Evolutionary conservation across 2,329 filamentous ascomycete species (phyloP).

Genomic region (Fusarium napiforme): DNA sequence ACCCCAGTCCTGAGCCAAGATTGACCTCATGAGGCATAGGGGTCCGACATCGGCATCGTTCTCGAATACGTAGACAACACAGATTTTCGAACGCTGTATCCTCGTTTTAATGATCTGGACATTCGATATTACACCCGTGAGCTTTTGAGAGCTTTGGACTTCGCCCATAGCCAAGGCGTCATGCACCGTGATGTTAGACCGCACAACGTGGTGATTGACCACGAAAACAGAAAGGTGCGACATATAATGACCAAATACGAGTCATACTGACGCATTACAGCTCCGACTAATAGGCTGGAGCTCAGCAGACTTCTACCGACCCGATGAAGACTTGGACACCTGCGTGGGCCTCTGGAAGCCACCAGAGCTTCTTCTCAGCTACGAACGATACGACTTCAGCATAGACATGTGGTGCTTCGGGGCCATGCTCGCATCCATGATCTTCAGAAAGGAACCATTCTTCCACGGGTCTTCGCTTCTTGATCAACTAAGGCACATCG

Average conservation of each 20-base stretch:
- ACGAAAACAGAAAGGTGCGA: background rate
- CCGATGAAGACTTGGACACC: background rate
- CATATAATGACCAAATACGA: no score
- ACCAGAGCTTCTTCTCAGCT: constrained; percentile 92
- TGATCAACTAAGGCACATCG: constrained; percentile 96
- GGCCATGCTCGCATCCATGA: constrained; percentile 99
- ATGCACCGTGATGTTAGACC: constrained; percentile 25
- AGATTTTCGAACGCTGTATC: constrained; percentile 6
- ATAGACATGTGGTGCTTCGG: constrained; percentile 99
- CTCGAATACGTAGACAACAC: constrained; percentile 16
- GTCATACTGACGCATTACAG: background rate
- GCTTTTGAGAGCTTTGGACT: constrained; percentile 11
- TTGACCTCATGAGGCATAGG: background rate
- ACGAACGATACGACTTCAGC: constrained; percentile 98
- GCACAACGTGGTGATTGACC: constrained; percentile 18
- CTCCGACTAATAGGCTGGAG: constrained; percentile 22
- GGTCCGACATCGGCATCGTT: constrained; percentile 6
- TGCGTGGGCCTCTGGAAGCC: constrained; percentile 62
- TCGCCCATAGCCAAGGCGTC: background rate
- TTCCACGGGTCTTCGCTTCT: constrained; percentile 98
- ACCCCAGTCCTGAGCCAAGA: accelerated
- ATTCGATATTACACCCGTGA: constrained; percentile 11
- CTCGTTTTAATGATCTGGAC: background rate
- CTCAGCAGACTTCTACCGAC: constrained; percentile 2
- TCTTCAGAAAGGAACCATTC: constrained; percentile 98